Conservation (phyloP, 116 monocot species). For the Zostera marina region DNA sequence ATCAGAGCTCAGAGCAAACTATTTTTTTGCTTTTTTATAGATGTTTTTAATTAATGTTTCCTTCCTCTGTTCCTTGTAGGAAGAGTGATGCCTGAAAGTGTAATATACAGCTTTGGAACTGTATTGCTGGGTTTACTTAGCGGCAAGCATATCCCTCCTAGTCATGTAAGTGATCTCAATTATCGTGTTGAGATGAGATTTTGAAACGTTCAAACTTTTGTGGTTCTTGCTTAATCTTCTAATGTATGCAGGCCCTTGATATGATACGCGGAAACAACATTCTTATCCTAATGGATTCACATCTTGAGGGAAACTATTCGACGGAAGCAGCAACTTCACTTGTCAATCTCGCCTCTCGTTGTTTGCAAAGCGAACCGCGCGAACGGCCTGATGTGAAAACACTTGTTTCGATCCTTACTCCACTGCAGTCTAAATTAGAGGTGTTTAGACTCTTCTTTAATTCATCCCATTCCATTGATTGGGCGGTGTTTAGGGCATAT, state of each 20-base stretch:
- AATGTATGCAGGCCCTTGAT: slow-evolving; percentile 53
- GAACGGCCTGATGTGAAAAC: slow-evolving; percentile 70
- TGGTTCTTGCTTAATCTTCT: not conserved
- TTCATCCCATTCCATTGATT: not conserved
- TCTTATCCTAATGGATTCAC: slow-evolving; percentile 77
- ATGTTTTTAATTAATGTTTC: not conserved
- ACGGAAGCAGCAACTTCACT: slow-evolving; percentile 78
- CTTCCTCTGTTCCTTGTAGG: slow-evolving; percentile 13
- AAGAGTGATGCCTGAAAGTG: slow-evolving; percentile 61
- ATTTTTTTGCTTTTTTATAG: not conserved
- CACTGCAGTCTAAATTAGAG: slow-evolving; percentile 83
- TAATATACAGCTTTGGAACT: slow-evolving; percentile 77
- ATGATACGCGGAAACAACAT: slow-evolving; percentile 86
- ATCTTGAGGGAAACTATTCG: slow-evolving; percentile 83
- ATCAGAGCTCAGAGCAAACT: too few relatives aligned
- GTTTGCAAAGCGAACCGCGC: slow-evolving; percentile 76
- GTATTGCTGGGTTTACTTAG: slow-evolving; percentile 59
- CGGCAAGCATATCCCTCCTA: slow-evolving; percentile 70
- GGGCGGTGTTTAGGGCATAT: too few relatives aligned
- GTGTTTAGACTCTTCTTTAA: slow-evolving; percentile 13
- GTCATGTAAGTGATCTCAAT: slow-evolving; percentile 30
- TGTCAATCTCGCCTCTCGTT: slow-evolving; percentile 80
- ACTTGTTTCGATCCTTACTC: slow-evolving; percentile 52
- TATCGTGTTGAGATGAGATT: too few relatives aligned
- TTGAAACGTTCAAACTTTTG: too few relatives aligned